Conservation (phyloP, 2,329 filamentous ascomycete species). For the Aspergillus fischeri region DNA sequence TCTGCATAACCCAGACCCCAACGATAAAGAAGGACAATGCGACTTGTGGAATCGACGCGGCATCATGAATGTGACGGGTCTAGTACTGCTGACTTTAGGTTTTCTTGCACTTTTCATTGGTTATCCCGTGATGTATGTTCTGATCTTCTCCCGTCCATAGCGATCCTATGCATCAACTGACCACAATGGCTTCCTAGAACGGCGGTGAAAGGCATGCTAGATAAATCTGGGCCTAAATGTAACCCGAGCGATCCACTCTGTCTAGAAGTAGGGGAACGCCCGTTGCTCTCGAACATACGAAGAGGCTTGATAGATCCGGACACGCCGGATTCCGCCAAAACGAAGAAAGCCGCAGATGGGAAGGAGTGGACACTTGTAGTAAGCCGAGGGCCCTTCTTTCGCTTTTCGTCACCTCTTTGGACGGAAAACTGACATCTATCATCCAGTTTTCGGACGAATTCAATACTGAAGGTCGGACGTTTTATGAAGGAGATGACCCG, state of each 20-base stretch:
- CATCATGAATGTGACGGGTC: slow-evolving; percentile 60
- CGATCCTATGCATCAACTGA: slow-evolving; percentile 6
- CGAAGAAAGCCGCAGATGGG: slow-evolving; percentile 56
- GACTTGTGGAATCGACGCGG: slow-evolving; percentile 64
- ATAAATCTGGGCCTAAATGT: slow-evolving; percentile 23
- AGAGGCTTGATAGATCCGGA: slow-evolving; percentile 62
- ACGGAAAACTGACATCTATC: not conserved
- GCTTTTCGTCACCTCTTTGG: not conserved
- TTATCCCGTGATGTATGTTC: slow-evolving; percentile 63
- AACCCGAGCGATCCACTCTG: slow-evolving; percentile 44
- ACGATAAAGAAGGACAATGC: slow-evolving; percentile 58
- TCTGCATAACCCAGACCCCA: slow-evolving; percentile 65
- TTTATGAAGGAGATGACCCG: slow-evolving; percentile 67
- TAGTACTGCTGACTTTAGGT: slow-evolving; percentile 57
- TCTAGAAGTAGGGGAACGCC: slow-evolving; percentile 46
- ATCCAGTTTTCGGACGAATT: slow-evolving; percentile 67
- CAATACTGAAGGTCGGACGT: slow-evolving; percentile 62
- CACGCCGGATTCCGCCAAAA: slow-evolving; percentile 56
- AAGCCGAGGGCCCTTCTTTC: slow-evolving; percentile 19
- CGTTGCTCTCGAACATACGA: slow-evolving; percentile 59
- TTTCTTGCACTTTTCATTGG: slow-evolving; percentile 63
- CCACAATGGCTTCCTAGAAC: slow-evolving; percentile 42
- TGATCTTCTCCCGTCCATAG: not conserved
- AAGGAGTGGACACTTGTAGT: slow-evolving; percentile 61
- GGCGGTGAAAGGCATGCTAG: slow-evolving; percentile 48